Conservation (phyloP, 179 eudicot species). For the Spergularia azorica region DNA sequence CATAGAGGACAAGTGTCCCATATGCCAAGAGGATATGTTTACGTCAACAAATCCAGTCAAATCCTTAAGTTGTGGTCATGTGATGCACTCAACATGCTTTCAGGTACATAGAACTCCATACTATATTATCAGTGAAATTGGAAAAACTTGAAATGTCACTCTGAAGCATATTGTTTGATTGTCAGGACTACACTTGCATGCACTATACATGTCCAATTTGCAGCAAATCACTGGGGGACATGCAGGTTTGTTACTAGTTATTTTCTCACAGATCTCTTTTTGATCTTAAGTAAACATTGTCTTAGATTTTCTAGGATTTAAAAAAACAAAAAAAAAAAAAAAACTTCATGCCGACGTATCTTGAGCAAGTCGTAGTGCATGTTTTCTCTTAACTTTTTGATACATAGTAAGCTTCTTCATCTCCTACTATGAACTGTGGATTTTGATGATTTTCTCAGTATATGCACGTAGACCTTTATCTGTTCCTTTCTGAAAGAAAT, state of each 20-base stretch:
- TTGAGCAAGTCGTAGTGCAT: slow-evolving; percentile 8
- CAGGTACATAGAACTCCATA: slow-evolving; percentile 47
- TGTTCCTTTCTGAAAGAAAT: slow-evolving; percentile 3
- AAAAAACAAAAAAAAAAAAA: neutral
- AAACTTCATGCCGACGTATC: slow-evolving; percentile 7
- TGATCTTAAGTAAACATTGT: neutral
- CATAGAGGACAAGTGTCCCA: slow-evolving; percentile 90
- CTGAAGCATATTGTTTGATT: slow-evolving; percentile 30
- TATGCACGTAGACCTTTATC: neutral
- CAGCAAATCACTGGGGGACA: slow-evolving; percentile 97
- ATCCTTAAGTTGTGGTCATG: slow-evolving; percentile 91
- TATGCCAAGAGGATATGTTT: slow-evolving; percentile 86
- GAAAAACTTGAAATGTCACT: slow-evolving; percentile 1
- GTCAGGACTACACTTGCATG: slow-evolving; percentile 72
- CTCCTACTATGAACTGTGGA: slow-evolving; percentile 8
- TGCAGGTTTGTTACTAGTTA: slow-evolving; percentile 66
- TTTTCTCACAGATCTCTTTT: slow-evolving; percentile 9
- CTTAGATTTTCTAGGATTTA: neutral
- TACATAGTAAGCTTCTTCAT: neutral
- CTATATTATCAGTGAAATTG: neutral
- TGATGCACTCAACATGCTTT: slow-evolving; percentile 96
- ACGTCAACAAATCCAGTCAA: slow-evolving; percentile 79
- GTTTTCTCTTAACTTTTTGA: slow-evolving; percentile 11
- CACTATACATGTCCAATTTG: slow-evolving; percentile 89
- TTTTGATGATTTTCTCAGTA: neutral